A percentile compares a stretch with the other conserved stretches of the same genome.
These are phyloP conservation scores for Rusavskia elegans DNA, from an alignment of 495 filamentous ascomycete species.

Conservation along the genomic window DNA sequence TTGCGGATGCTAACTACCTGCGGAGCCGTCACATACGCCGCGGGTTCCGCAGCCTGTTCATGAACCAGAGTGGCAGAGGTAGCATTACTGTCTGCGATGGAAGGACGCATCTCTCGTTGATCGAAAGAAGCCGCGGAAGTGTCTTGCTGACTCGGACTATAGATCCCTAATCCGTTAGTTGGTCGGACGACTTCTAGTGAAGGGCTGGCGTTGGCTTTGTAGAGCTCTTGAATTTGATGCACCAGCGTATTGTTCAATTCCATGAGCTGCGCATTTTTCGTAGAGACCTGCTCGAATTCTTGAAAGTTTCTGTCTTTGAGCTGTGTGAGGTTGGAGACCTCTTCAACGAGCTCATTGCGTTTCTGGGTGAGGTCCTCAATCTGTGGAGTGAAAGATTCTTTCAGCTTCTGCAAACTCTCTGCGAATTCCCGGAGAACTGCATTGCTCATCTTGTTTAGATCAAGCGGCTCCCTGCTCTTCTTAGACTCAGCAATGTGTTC, in stretches of 20 bases:
- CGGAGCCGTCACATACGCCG: conserved; percentile 56
- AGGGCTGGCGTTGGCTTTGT: conserved; percentile 58
- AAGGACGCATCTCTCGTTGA: conserved; percentile 26
- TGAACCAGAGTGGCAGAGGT: conserved; percentile 42
- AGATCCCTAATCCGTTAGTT: conserved; percentile 74
- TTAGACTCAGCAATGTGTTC: conserved; percentile 57
- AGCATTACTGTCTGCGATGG: conserved; percentile 29
- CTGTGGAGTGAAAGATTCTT: conserved; percentile 55
- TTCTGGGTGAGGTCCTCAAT: conserved; percentile 77
- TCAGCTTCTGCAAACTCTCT: conserved; percentile 70
- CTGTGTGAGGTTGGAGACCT: conserved; percentile 59
- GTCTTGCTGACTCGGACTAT: conserved; percentile 52
- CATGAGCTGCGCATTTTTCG: conserved; percentile 83
- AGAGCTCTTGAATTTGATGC: conserved; percentile 82
- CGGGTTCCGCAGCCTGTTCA: conserved; percentile 48
- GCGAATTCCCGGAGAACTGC: conserved; percentile 79
- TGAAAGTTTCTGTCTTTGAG: conserved; percentile 83
- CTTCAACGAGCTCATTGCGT: conserved; percentile 65
- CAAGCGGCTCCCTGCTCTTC: conserved; percentile 46
- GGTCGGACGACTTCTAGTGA: conserved; percentile 33
- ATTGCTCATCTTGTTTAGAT: conserved; percentile 62
- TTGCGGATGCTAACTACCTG: conserved; percentile 88
- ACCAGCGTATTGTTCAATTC: conserved; percentile 92
- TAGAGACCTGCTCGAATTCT: conserved; percentile 85
- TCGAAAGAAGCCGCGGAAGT: conserved; percentile 54